These are phyloP conservation scores for Porpolomopsis calyptriformis DNA, from an alignment of 768 basidiomycete genomes.

Conservation along the genomic window DNA sequence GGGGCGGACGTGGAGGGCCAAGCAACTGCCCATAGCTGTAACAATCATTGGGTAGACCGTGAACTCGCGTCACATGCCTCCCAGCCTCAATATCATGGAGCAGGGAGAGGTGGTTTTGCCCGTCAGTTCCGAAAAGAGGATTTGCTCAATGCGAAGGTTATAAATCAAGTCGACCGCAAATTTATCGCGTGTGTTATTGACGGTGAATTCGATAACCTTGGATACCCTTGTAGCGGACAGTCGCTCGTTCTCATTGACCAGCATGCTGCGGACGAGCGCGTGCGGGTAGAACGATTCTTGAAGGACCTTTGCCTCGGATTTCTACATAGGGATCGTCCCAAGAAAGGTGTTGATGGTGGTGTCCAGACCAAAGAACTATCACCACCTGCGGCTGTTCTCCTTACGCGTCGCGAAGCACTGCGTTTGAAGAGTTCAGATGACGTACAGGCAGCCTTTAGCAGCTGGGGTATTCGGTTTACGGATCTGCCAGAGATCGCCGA, in stretches of 20 bases:
- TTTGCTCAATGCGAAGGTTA: constrained; percentile 45
- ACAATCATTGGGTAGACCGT: neutral
- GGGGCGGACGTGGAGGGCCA: neutral
- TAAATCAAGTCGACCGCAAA: constrained; percentile 85
- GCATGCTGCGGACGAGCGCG: constrained; percentile 95
- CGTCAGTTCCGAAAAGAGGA: constrained; percentile 41
- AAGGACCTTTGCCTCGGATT: constrained; percentile 64
- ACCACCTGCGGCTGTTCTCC: constrained; percentile 49
- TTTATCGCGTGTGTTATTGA: constrained; percentile 70
- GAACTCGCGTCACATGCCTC: constrained; percentile 7
- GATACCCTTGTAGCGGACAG: constrained; percentile 11
- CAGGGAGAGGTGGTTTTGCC: constrained; percentile 13
- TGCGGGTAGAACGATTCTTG: constrained; percentile 81
- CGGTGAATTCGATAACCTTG: constrained; percentile 13
- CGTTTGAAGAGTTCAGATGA: constrained; percentile 32
- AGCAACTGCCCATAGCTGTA: constrained; percentile 1
- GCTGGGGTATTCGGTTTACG: constrained; percentile 62
- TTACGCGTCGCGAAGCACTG: constrained; percentile 55
- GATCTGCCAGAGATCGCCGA: constrained; percentile 14
- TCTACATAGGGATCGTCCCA: constrained; percentile 34
- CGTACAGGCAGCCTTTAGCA: constrained; percentile 38
- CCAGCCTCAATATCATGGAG: constrained; percentile 12
- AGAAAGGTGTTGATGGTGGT: constrained; percentile 17
- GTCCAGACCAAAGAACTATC: constrained; percentile 34
- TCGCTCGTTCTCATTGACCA: constrained; percentile 82